Conservation (phyloP, 1,284 basidiomycete species). For the Meira nashicola region DNA sequence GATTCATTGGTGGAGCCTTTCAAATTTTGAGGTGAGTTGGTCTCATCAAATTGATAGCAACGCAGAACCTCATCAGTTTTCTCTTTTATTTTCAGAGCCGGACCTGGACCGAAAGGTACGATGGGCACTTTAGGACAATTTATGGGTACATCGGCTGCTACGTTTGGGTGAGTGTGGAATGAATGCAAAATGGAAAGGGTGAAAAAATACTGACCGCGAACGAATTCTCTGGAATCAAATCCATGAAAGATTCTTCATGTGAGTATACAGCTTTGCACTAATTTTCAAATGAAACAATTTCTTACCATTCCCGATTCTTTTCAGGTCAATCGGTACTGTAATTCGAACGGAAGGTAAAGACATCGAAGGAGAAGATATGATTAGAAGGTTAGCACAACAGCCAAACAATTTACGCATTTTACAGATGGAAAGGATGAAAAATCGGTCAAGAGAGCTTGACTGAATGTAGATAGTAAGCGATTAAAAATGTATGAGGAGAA, state of each 20-base stretch:
- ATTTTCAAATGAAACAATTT: neutral
- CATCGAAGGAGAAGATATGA: too few species aligned
- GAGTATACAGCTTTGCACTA: neutral
- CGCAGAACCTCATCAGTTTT: neutral
- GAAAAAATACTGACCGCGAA: too few species aligned
- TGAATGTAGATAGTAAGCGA: too few species aligned
- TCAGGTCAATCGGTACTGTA: conserved; percentile 49
- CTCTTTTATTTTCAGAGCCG: conserved; percentile 21
- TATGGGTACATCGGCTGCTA: conserved; percentile 47
- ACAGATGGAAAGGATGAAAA: too few species aligned
- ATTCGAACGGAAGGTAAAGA: conserved; percentile 34
- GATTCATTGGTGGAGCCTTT: conserved; percentile 48
- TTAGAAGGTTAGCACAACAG: too few species aligned
- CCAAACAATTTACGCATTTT: too few species aligned
- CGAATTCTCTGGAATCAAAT: too few species aligned
- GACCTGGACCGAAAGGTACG: conserved; percentile 41
- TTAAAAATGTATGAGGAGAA: too few species aligned
- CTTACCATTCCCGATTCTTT: neutral
- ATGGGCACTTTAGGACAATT: conserved; percentile 44
- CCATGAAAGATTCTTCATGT: conserved; percentile 9
- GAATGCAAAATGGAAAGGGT: neutral
- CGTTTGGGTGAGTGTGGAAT: conserved; percentile 31
- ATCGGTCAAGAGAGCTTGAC: too few species aligned
- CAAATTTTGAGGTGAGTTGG: conserved; percentile 41
- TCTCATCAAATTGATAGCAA: neutral